Evolutionary conservation across 495 filamentous ascomycete genomes (phyloP).

Genomic region (Usnea hakonensis): DNA sequence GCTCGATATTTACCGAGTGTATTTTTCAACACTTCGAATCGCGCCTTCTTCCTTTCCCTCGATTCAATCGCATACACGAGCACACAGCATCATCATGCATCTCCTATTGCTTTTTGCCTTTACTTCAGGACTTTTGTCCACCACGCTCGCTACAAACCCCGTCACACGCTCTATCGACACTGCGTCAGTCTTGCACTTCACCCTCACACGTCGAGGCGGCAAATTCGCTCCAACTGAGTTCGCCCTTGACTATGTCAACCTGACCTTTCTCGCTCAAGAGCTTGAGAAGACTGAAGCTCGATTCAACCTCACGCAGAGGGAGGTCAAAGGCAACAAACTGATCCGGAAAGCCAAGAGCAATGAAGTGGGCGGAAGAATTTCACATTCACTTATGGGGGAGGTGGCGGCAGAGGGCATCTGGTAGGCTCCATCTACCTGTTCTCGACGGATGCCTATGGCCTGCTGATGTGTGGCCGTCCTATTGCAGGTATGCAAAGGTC

Average conservation of each 20-base stretch:
- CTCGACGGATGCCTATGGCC: not conserved
- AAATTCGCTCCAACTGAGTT: constrained; percentile 21
- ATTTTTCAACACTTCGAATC: not conserved
- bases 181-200: constrained; percentile 27
- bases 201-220: constrained; percentile 25
- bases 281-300: constrained; percentile 22
- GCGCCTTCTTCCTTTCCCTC: not conserved
- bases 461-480: not conserved
- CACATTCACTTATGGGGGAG: constrained; percentile 23
- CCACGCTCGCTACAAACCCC: constrained; percentile 2
- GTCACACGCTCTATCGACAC: constrained; percentile 20
- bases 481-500: constrained; percentile 26
- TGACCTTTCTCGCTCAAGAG: constrained; percentile 22
- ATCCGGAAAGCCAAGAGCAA: constrained; percentile 26
- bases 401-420: constrained; percentile 24
- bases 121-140: not conserved
- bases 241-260: constrained; percentile 18
- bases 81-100: constrained; percentile 12
- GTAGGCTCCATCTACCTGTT: constrained; percentile 6
- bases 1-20: not conserved
- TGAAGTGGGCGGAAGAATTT: constrained; percentile 18
- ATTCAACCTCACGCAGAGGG: constrained; percentile 29
- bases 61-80: not conserved
- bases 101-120: constrained; percentile 4
- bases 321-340: constrained; percentile 29